phyloP scores from a whole-genome alignment of 176 grass and related monocot species.

The Leersia perrieri region DNA sequence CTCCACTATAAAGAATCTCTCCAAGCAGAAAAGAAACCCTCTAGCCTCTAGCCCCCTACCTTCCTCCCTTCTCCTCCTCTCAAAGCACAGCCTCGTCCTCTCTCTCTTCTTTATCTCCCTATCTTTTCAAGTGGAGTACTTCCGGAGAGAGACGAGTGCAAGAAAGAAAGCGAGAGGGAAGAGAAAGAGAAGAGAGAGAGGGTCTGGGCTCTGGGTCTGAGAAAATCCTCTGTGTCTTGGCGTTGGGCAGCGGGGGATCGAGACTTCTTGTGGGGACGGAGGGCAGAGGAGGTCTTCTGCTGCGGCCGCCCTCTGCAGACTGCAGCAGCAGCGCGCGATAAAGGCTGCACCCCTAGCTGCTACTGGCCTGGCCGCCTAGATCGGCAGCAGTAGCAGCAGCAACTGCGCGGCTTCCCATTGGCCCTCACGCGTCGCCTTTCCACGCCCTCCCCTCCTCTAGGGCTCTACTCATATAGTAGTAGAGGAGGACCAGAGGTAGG shows the following conservation, averaged over 20 bases:
- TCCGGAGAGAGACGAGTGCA: not conserved
- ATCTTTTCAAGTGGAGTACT: not conserved
- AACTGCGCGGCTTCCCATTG: not conserved
- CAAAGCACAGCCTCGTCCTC: no score
- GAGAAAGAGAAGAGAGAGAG: not conserved
- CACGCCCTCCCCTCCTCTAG: not conserved
- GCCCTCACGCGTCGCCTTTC: not conserved
- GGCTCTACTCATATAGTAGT: no score
- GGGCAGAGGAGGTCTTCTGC: not conserved
- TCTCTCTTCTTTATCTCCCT: not conserved
- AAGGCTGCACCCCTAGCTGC: conserved; percentile 5
- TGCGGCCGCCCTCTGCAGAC: conserved; percentile 32
- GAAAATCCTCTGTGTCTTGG: conserved; percentile 39
- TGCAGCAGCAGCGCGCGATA: conserved; percentile 23
- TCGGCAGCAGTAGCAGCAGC: not conserved
- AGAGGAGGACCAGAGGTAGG: no score
- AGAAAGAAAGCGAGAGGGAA: no score
- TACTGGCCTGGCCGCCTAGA: not conserved
- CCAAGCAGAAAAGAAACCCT: not conserved
- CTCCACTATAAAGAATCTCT: conserved; percentile 34
- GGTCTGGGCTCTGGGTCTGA: conserved; percentile 30
- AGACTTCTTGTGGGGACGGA: conserved; percentile 33
- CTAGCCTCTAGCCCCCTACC: not conserved
- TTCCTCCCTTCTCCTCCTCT: not conserved
- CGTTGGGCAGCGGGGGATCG: conserved; percentile 7